phyloP scores from a whole-genome alignment of 2,329 filamentous ascomycete species.

The Camillea tinctor region DNA sequence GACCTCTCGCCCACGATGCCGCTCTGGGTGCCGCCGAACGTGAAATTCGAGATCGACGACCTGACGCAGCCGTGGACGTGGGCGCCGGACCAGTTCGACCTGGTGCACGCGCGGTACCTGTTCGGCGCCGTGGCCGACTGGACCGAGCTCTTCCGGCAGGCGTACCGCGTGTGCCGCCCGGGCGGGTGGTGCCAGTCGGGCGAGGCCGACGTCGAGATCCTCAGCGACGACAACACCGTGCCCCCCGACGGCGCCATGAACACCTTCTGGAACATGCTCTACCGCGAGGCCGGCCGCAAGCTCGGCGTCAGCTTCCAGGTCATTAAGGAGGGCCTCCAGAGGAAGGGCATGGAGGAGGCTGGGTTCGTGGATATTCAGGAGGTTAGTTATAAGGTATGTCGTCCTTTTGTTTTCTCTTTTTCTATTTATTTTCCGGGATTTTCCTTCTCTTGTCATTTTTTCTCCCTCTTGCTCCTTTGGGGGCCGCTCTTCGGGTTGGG shows the following conservation, averaged over 20 bases:
- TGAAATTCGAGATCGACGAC: conserved; percentile 63
- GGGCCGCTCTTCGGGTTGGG: no score
- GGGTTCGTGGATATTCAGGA: conserved; percentile 6
- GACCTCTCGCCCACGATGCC: conserved; percentile 61
- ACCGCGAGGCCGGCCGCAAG: not conserved
- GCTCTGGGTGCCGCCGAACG: conserved; percentile 56
- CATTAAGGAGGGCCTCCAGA: conserved; percentile 3
- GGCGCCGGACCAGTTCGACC: conserved; percentile 43
- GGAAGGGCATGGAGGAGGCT: conserved; percentile 1
- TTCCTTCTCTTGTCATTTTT: no score
- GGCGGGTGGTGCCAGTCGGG: conserved; percentile 39
- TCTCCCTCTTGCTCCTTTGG: no score
- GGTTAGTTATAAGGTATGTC: conserved; percentile 3
- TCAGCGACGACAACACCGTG: conserved; percentile 25
- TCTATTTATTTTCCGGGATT: not conserved
- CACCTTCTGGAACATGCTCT: conserved; percentile 4
- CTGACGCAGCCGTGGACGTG: conserved; percentile 51
- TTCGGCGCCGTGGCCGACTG: conserved; percentile 53
- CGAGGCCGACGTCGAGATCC: conserved; percentile 18
- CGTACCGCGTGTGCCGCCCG: conserved; percentile 50
- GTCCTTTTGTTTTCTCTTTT: not conserved
- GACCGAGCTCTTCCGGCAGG: conserved; percentile 47
- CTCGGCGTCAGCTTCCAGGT: conserved; percentile 1
- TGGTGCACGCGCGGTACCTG: conserved; percentile 55
- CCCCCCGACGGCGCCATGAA: conserved; percentile 12